Conservation (phyloP, 148 eudicot genomes). For the Heliosperma pusillum region DNA sequence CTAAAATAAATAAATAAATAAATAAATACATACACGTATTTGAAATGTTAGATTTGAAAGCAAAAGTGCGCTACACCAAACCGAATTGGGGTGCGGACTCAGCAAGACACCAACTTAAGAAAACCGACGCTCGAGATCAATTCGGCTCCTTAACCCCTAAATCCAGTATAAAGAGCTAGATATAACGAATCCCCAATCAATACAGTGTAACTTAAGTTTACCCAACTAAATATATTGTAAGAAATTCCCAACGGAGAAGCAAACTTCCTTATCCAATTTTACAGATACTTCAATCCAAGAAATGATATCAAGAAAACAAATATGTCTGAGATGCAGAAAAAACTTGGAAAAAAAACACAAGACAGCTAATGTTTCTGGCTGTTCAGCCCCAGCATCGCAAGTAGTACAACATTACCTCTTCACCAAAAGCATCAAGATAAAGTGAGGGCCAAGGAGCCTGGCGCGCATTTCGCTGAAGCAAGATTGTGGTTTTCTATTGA, state of each 20-base stretch:
- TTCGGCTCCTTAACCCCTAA: not conserved
- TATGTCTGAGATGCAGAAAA: not conserved
- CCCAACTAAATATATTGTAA: not conserved
- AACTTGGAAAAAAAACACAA: not conserved
- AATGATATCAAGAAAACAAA: not conserved
- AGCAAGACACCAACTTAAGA: not conserved
- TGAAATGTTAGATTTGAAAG: not conserved
- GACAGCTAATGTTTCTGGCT: not conserved
- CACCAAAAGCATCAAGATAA: conserved; percentile 93
- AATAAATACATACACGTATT: too few species aligned
- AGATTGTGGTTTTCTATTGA: conserved; percentile 68
- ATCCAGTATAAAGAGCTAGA: not conserved
- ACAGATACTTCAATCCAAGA: not conserved
- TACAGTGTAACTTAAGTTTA: not conserved
- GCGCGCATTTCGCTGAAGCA: conserved; percentile 88
- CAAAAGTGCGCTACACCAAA: not conserved
- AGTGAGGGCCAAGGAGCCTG: conserved; percentile 95
- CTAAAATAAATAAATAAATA: not conserved
- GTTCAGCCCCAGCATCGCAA: not conserved
- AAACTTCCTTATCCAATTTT: not conserved
- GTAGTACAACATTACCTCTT: conserved; percentile 61
- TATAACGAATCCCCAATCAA: not conserved
- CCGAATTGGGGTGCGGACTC: not conserved
- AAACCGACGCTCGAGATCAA: not conserved
- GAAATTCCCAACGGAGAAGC: not conserved